phyloP scores from a whole-genome alignment of 345 rosid species.

The Carallia pectinifolia region DNA sequence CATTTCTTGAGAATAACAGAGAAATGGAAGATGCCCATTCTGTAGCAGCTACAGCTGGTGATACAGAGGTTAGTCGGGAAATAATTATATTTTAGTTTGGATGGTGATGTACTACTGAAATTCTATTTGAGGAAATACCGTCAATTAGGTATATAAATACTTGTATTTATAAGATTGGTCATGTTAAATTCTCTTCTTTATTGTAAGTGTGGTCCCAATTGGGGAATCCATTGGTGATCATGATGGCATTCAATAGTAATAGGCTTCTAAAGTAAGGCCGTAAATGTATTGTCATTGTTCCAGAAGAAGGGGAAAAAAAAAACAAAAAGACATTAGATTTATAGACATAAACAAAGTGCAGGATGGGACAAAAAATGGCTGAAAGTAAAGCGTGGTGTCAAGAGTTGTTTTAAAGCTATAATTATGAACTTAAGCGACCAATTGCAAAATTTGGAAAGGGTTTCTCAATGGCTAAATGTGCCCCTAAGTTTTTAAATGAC shows the following conservation, averaged over 20 bases:
- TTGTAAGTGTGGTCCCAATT: no score
- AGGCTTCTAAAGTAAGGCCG: no score
- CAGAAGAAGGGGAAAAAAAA: no score
- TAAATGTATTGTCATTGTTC: no score
- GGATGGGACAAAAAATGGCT: neutral
- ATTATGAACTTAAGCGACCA: neutral
- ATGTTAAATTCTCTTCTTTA: no score
- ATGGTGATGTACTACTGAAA: neutral
- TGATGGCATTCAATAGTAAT: no score
- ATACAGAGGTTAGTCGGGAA: conserved; percentile 53
- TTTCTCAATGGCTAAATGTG: neutral
- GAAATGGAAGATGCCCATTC: conserved; percentile 92
- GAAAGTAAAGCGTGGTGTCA: neutral
- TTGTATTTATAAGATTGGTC: no score
- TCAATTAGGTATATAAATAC: neutral
- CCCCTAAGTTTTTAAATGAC: neutral
- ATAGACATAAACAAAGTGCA: no score
- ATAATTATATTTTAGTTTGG: conserved; percentile 1
- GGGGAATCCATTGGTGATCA: no score
- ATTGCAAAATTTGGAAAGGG: neutral
- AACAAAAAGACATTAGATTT: no score
- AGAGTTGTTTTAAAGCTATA: neutral
- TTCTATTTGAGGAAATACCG: neutral
- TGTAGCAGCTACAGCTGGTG: conserved; percentile 84
- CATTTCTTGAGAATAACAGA: conserved; percentile 68